Conservation (phyloP, 23 red algal genomes). For the Gracilaria caudata region DNA sequence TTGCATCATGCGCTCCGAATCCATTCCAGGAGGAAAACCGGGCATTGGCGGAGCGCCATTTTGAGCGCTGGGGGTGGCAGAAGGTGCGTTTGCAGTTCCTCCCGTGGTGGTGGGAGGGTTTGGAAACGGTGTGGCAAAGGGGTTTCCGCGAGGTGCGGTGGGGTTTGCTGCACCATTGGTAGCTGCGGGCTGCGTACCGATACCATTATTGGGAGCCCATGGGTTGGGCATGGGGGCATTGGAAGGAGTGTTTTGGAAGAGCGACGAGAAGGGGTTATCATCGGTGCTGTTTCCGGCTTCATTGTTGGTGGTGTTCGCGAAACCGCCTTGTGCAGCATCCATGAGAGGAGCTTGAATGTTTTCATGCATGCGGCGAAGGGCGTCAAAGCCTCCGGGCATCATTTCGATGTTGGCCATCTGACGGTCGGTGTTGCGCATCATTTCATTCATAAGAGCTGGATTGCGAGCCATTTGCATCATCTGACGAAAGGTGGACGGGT, state of each 20-base stretch:
- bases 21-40: slow-evolving; percentile 15
- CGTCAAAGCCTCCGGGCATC: slow-evolving; percentile 99
- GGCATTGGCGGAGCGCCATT: neutral
- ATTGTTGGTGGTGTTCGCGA: slow-evolving; percentile 32
- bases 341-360: slow-evolving; percentile 90
- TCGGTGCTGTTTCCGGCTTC: slow-evolving; percentile 28
- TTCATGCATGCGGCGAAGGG: slow-evolving; percentile 93
- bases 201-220: slow-evolving; percentile 59
- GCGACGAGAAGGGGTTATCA: slow-evolving; percentile 77
- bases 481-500: slow-evolving; percentile 91
- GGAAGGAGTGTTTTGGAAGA: slow-evolving; percentile 77
- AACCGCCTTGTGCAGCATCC: slow-evolving; percentile 61
- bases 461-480: slow-evolving; percentile 95
- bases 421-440: slow-evolving; percentile 96
- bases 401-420: slow-evolving; percentile 99
- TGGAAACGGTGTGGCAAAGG: slow-evolving; percentile 14
- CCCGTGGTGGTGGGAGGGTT: slow-evolving; percentile 2
- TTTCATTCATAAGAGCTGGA: slow-evolving; percentile 93
- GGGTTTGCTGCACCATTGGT: neutral
- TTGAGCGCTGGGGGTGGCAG: neutral
- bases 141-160: neutral
- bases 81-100: slow-evolving; percentile 16
- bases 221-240: slow-evolving; percentile 85
- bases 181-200: neutral
- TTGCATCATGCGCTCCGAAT: slow-evolving; percentile 60